phyloP scores from a whole-genome alignment of 2,329 filamentous ascomycete genomes.

The Colletotrichum liaoningense region DNA sequence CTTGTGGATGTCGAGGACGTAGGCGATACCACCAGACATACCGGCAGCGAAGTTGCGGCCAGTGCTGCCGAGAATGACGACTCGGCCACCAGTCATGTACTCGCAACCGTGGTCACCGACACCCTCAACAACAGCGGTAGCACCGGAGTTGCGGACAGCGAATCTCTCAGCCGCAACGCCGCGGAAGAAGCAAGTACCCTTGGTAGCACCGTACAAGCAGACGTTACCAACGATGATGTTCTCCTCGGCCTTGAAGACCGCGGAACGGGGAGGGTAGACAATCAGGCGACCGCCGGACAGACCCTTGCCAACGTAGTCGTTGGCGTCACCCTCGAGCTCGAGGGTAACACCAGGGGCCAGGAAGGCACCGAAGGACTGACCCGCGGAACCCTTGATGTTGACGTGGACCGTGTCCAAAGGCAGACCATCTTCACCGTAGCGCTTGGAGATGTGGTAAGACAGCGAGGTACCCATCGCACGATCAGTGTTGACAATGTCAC shows the following conservation, averaged over 20 bases:
- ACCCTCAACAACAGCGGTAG: slow-evolving; percentile 95
- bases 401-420: slow-evolving; percentile 95
- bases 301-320: slow-evolving; percentile 97
- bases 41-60: slow-evolving; percentile 97
- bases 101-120: slow-evolving; percentile 97
- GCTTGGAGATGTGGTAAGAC: slow-evolving; percentile 95
- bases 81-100: slow-evolving; percentile 97
- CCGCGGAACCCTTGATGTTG: slow-evolving; percentile 95
- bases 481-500: slow-evolving; percentile 96
- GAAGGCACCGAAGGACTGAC: slow-evolving; percentile 96
- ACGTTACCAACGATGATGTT: slow-evolving; percentile 95
- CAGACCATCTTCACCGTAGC: slow-evolving; percentile 88
- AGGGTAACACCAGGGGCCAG: slow-evolving; percentile 93
- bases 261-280: slow-evolving; percentile 89
- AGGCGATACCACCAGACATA: slow-evolving; percentile 98
- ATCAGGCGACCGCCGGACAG: slow-evolving; percentile 93
- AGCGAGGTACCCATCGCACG: slow-evolving; percentile 92
- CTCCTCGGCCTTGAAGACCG: slow-evolving; percentile 95
- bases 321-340: slow-evolving; percentile 94
- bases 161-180: slow-evolving; percentile 97
- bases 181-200: slow-evolving; percentile 94
- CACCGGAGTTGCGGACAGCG: slow-evolving; percentile 95
- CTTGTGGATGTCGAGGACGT: slow-evolving; percentile 88
- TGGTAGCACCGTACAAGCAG: slow-evolving; percentile 93
- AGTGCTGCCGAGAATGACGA: slow-evolving; percentile 87